Evolutionary conservation across 2,329 filamentous ascomycete genomes (phyloP), one percentile per base, ranked within the genome.

Genomic region (Zymoseptoria passerinii): DNA sequence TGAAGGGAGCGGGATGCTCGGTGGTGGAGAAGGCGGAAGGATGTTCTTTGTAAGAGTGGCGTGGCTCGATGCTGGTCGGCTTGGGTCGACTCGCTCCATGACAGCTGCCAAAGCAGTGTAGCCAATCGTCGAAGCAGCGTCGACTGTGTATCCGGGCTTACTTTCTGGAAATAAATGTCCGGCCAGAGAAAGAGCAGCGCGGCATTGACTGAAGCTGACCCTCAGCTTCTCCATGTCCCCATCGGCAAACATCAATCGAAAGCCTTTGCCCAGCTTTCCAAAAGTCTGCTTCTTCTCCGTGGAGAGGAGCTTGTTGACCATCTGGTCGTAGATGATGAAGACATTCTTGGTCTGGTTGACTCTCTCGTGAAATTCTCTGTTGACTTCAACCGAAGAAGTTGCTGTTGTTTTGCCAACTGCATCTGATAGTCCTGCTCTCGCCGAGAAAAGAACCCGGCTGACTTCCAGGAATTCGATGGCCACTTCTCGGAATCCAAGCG

Each of bases 401-500:
- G 82, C 80, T 16, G 75, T 73, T 19, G 76, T 77, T 48, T 77
- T 76, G 35, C 35, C 35, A 44, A 7, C n/a, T 28, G 76, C 71
- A 50, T 77, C 79, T n/a, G 74, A 72, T 55, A 89, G 77, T 4
- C 86, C 86, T 20, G 83, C 80, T 71, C 88, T 84, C 61, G 88
- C 84, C n/a, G 83, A 81, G 77, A 84, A 87, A 49, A 89, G 76
- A 49, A 84, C 81, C 56, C 84, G 80, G 69, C 82, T 86, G 4
- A 83, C 82, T 57, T 88, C 84, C 58, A 89, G 78, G 67, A 88
- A 87, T 63, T 86, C 83, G 61, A 81, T 79, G 8, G 85, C 84
- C 19, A 89, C 77, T 27, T 77, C 74, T 59, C 81, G 79, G 69
- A 86, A 83, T 29, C 81, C 81, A 54, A 78, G 73, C 0, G 80